Base-by-base conservation (phyloP, 225 moss, liverwort and hornwort species). In the Marchantia paleacea region DNA sequence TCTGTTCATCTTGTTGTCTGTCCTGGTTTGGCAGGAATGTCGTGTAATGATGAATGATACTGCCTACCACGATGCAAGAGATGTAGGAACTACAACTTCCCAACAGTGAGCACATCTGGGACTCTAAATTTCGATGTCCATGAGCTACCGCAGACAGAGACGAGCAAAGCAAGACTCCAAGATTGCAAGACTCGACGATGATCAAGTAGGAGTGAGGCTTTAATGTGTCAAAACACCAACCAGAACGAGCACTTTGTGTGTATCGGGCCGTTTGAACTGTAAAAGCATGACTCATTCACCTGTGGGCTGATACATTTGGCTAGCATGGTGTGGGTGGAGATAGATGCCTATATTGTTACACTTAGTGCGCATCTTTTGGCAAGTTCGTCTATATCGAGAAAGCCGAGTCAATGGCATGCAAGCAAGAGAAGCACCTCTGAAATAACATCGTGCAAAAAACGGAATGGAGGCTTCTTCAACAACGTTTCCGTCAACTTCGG, bases 381-480 rank as follows among this genome's bases (percentile, higher is more conserved):
- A 39, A 39, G 39, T 39, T 39, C 39, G 39, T 39, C 39, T 20
- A 22, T 22, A 22, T 48, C 19, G 52, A 52, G n/a, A 10, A n/a
- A 51, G 50, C 50, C 10, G 39, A 49, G 50, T 71, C 19, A 71
- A 6, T 26, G 9, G 71, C 12, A 50, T 24, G 0, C 50, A 52
- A n/a, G 51, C 29, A 50, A 63, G 77, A 31, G 8, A 20, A 29
- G 29, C 76, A 92, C 97, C 93, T 97, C 92, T 18, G 85, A 91
- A 74, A 94, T 88, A 54, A 93, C 85, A 81, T 97, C 97, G 76
- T 97, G 97, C 24, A 97, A 83, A 63, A 94, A 97, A 13, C 94
- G 91, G 66, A 94, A 97, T 15, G 97, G 97, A 26, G 97, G 97
- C 75, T 94, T 94, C 83, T 79, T 93, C 10, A 97, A 81, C 15